Evolutionary conservation across 2,329 filamentous ascomycete species (phyloP).

Genomic region (Tolypocladium pustulatum): DNA sequence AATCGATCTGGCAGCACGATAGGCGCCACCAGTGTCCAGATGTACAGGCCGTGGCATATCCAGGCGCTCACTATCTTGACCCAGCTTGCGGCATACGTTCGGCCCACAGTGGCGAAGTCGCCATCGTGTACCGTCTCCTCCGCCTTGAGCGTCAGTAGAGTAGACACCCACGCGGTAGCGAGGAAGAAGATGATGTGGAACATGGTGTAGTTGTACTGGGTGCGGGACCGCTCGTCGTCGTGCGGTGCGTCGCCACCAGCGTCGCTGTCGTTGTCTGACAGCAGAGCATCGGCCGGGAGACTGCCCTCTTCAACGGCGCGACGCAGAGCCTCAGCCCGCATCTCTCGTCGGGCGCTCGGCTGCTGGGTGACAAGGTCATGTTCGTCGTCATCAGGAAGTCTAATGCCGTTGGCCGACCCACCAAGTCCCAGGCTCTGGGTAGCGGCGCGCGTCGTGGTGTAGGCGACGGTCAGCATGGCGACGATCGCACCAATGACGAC

Average conservation of each 20-base stretch:
- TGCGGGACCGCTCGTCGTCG: constrained; percentile 80
- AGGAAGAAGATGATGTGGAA: constrained; percentile 98
- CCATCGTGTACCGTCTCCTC: constrained; percentile 50
- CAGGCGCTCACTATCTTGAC: constrained; percentile 97
- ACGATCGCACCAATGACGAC: constrained; percentile 89
- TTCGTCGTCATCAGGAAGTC: constrained; percentile 60
- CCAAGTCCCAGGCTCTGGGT: constrained; percentile 78
- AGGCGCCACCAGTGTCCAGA: constrained; percentile 86
- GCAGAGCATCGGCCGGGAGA: constrained; percentile 78
- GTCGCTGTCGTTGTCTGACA: constrained; percentile 62
- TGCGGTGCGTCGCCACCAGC: constrained; percentile 52
- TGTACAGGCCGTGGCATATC: constrained; percentile 91
- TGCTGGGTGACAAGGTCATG: constrained; percentile 85
- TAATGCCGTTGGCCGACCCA: constrained; percentile 39
- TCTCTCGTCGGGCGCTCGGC: constrained; percentile 68
- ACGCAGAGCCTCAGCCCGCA: constrained; percentile 85
- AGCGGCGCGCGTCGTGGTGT: constrained; percentile 92
- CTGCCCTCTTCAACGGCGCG: constrained; percentile 88
- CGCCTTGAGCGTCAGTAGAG: constrained; percentile 68
- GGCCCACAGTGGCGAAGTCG: constrained; percentile 84
- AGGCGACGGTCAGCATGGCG: constrained; percentile 93
- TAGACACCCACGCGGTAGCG: constrained; percentile 91
- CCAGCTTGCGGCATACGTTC: constrained; percentile 97
- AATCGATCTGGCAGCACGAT: constrained; percentile 80
- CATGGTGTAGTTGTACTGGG: constrained; percentile 91